Conservation (phyloP, 495 filamentous ascomycete species). For the Penicillium subrubescens region DNA sequence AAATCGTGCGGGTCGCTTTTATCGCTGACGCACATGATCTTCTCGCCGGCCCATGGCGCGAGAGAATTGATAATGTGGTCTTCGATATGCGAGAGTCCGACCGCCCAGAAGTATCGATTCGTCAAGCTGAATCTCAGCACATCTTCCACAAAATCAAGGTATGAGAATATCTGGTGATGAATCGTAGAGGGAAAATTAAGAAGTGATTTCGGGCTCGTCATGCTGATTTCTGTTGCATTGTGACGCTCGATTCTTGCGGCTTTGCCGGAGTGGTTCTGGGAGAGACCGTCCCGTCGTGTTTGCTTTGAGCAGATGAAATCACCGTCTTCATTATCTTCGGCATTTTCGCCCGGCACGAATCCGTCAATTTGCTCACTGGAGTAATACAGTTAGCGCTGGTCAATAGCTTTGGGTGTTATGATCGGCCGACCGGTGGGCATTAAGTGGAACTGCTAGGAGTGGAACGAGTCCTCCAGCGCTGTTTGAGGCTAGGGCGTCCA, state of each 20-base stretch:
- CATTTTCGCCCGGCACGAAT: constrained; percentile 17
- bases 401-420: background rate
- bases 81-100: constrained; percentile 19
- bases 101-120: constrained; percentile 24
- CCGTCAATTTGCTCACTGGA: constrained; percentile 8
- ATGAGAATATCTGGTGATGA: constrained; percentile 18
- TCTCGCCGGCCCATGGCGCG: constrained; percentile 23
- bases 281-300: background rate
- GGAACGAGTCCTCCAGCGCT: constrained; percentile 16
- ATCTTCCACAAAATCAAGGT: constrained; percentile 18
- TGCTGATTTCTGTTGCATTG: background rate
- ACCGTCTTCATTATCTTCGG: constrained; percentile 19
- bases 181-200: constrained; percentile 12
- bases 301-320: constrained; percentile 15
- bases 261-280: constrained; percentile 16
- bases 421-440: constrained; percentile 11
- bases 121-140: constrained; percentile 16
- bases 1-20: constrained; percentile 9
- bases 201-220: background rate
- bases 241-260: constrained; percentile 16
- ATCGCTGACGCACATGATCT: constrained; percentile 18
- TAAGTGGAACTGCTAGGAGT: constrained; percentile 16
- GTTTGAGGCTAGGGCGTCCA: constrained; percentile 10
- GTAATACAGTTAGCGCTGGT: background rate
- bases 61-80: constrained; percentile 13